phyloP scores from a whole-genome alignment of 108 stramenopile species.

The Aureococcus anophagefferens region DNA sequence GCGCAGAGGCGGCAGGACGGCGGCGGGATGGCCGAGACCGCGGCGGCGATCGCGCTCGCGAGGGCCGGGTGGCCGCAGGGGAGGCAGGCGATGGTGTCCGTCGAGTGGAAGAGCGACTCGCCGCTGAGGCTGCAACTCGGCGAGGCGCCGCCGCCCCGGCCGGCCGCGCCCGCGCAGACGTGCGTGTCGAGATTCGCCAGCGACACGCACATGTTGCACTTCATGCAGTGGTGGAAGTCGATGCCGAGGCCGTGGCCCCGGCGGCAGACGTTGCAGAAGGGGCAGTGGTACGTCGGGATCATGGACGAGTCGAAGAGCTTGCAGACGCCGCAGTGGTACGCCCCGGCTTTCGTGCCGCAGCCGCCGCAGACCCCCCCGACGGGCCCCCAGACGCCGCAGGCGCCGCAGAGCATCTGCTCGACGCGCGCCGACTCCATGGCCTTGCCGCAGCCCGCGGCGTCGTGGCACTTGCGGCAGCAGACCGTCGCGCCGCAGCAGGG shows the following conservation, averaged over 20 bases:
- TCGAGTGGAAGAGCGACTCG: slow-evolving; percentile 73
- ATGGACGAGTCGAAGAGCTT: slow-evolving; percentile 22
- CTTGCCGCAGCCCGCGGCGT: slow-evolving; percentile 9
- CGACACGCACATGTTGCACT: slow-evolving; percentile 89
- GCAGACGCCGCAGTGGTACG: slow-evolving; percentile 33
- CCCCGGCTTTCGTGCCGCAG: background rate
- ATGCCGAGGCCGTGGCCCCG: slow-evolving; percentile 78
- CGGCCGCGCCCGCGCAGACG: slow-evolving; percentile 78
- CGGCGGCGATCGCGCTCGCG: too few relatives aligned
- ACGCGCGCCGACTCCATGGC: slow-evolving; percentile 21
- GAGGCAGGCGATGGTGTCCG: slow-evolving; percentile 68
- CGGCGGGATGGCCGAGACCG: too few relatives aligned
- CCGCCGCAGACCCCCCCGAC: background rate
- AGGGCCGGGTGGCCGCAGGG: slow-evolving; percentile 93
- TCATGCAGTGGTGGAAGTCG: slow-evolving; percentile 93
- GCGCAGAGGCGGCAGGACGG: too few relatives aligned
- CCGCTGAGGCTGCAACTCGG: slow-evolving; percentile 88
- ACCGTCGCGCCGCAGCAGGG: slow-evolving; percentile 31
- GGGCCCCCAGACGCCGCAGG: slow-evolving; percentile 26
- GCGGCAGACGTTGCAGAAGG: slow-evolving; percentile 87
- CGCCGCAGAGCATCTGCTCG: slow-evolving; percentile 31
- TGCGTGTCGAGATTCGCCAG: slow-evolving; percentile 55
- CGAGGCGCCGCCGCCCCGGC: slow-evolving; percentile 47
- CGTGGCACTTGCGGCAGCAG: slow-evolving; percentile 39
- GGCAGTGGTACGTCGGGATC: slow-evolving; percentile 73